Conservation (phyloP, 1,284 basidiomycete species). For the Lentinula novae-zelandiae region DNA sequence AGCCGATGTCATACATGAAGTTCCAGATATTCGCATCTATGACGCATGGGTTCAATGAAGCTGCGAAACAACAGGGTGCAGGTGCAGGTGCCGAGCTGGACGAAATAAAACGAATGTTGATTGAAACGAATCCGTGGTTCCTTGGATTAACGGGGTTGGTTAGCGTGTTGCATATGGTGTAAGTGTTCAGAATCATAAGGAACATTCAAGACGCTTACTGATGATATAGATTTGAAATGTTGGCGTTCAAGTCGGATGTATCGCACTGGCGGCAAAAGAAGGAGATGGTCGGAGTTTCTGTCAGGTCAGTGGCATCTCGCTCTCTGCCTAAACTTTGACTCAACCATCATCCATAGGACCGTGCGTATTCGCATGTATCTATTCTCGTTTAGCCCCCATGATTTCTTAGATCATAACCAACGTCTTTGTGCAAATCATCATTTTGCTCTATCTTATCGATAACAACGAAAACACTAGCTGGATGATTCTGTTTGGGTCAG, state of each 20-base stretch:
- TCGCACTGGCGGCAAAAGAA: conserved; percentile 94
- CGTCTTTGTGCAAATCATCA: conserved; percentile 86
- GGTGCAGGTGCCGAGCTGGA: conserved; percentile 74
- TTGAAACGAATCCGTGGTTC: conserved; percentile 94
- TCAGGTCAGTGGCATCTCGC: conserved; percentile 47
- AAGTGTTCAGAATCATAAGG: conserved; percentile 27
- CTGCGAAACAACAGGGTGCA: conserved; percentile 68
- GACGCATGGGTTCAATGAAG: conserved; percentile 81
- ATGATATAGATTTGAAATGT: conserved; percentile 76
- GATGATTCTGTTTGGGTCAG: conserved; percentile 92
- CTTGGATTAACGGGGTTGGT: conserved; percentile 80
- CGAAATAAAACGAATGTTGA: conserved; percentile 89
- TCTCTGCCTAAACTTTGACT: not conserved
- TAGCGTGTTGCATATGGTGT: conserved; percentile 85
- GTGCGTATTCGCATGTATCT: conserved; percentile 25
- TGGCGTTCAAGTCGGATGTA: conserved; percentile 93
- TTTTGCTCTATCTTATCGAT: conserved; percentile 92
- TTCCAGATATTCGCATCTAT: conserved; percentile 83
- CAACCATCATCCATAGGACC: conserved; percentile 30
- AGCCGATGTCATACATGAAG: conserved; percentile 83
- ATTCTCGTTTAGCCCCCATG: conserved; percentile 6
- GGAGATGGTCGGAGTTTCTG: conserved; percentile 80
- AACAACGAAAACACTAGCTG: conserved; percentile 93
- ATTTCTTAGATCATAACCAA: conserved; percentile 78
- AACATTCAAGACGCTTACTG: not conserved